phyloP scores from a whole-genome alignment of 345 rosid genomes.

The Gynandropsis gynandra region DNA sequence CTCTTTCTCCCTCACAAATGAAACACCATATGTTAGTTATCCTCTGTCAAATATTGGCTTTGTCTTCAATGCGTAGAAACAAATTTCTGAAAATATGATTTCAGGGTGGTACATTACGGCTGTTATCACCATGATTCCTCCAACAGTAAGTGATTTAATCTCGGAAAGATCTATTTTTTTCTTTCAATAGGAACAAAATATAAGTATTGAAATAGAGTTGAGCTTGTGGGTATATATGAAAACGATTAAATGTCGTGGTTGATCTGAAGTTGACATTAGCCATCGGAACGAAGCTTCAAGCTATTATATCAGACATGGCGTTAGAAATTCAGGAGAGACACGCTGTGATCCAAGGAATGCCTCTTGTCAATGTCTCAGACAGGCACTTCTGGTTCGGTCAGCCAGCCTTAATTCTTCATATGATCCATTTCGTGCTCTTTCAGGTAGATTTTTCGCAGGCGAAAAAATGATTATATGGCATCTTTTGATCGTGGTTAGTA shows the following conservation, averaged over 20 bases:
- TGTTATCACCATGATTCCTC: conserved; percentile 55
- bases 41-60: neutral
- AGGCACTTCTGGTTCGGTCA: conserved; percentile 75
- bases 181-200: neutral
- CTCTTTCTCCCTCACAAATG: neutral
- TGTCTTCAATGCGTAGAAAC: neutral
- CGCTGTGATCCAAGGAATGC: conserved; percentile 92
- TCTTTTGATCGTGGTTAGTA: too few relatives aligned
- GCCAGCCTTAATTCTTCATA: conserved; percentile 65
- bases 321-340: conserved; percentile 84
- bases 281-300: conserved; percentile 89
- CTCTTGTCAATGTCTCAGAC: conserved; percentile 83
- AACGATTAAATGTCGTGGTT: conserved; percentile 4
- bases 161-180: conserved; percentile 1
- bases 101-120: conserved; percentile 70
- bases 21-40: too few relatives aligned
- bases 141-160: conserved; percentile 48
- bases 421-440: conserved; percentile 85
- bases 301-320: conserved; percentile 78
- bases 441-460: conserved; percentile 42
- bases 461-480: neutral
- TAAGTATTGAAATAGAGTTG: neutral
- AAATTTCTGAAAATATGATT: conserved; percentile 8
- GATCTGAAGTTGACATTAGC: conserved; percentile 63
- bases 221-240: neutral